A percentile compares a stretch with the other conserved stretches of the same genome.
Evolutionary conservation across 1,284 basidiomycete species (phyloP).

Genomic region (Schizophyllum amplum): DNA sequence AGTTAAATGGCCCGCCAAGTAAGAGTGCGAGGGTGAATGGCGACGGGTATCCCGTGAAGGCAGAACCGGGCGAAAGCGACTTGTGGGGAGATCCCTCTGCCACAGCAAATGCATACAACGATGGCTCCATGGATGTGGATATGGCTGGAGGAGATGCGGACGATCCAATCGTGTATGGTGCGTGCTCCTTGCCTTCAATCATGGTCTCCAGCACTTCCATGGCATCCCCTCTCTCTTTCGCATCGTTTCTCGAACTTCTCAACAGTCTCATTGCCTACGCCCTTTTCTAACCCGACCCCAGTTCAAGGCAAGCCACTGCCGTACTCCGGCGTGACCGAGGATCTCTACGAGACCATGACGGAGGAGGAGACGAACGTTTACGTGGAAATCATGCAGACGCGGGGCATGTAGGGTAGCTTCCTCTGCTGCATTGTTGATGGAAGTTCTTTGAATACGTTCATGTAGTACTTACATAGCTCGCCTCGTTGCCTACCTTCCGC

Average conservation of each 20-base stretch:
- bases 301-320: slow-evolving; percentile 63
- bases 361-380: slow-evolving; percentile 77
- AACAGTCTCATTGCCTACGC: too few species aligned
- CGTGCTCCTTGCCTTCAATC: too few species aligned
- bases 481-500: too few species aligned
- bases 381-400: slow-evolving; percentile 54
- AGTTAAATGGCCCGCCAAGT: too few species aligned
- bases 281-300: slow-evolving; percentile 24
- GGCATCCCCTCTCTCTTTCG: too few species aligned
- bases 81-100: neutral
- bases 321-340: slow-evolving; percentile 72
- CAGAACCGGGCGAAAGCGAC: neutral
- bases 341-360: slow-evolving; percentile 77
- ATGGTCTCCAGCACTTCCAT: too few species aligned
- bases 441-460: too few species aligned
- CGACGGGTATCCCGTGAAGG: neutral
- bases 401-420: too few species aligned
- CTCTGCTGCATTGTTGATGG: too few species aligned
- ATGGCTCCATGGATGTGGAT: neutral
- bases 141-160: neutral
- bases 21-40: too few species aligned
- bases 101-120: neutral
- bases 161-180: neutral
- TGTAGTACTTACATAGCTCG: too few species aligned
- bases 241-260: too few species aligned